Evolutionary conservation across 2,329 filamentous ascomycete genomes (phyloP).

Genomic region (Cadophora sp.): DNA sequence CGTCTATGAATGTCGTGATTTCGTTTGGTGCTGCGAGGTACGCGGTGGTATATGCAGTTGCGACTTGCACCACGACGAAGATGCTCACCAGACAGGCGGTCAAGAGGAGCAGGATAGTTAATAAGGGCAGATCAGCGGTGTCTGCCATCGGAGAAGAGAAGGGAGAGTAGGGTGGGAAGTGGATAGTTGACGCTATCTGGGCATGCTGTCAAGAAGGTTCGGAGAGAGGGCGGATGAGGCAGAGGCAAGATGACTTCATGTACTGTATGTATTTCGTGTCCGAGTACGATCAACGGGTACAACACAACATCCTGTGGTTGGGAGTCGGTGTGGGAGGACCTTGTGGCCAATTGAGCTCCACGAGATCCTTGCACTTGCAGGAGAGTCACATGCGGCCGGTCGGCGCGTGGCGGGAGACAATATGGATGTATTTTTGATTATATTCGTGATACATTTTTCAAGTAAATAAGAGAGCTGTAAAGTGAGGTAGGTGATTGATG

Average conservation of each 20-base stretch:
- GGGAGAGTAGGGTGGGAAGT: conserved; percentile 13
- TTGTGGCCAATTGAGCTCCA: conserved; percentile 13
- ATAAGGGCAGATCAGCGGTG: conserved; percentile 38
- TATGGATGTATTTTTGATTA: background rate
- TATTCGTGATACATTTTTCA: background rate
- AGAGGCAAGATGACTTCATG: conserved; percentile 25
- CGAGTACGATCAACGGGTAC: background rate
- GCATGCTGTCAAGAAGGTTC: conserved; percentile 26
- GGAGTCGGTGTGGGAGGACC: conserved; percentile 10
- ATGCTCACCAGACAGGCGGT: conserved; percentile 63
- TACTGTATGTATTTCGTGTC: conserved; percentile 8
- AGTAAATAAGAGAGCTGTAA: background rate
- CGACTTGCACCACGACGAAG: conserved; percentile 59
- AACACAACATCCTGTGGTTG: background rate
- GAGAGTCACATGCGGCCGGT: conserved; percentile 25
- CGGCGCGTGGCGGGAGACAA: conserved; percentile 14
- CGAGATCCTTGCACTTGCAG: conserved; percentile 30
- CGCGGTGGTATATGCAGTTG: conserved; percentile 59
- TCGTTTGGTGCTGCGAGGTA: conserved; percentile 65
- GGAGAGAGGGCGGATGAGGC: conserved; percentile 7
- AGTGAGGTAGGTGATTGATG: background rate
- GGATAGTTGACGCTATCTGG: conserved; percentile 24
- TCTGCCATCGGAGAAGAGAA: conserved; percentile 38
- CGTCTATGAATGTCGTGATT: conserved; percentile 63
- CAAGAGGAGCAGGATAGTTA: conserved; percentile 59